Evolutionary conservation across 2,329 filamentous ascomycete genomes (phyloP), one percentile per base, ranked within the genome.

Genomic region (Xylariales sp.): DNA sequence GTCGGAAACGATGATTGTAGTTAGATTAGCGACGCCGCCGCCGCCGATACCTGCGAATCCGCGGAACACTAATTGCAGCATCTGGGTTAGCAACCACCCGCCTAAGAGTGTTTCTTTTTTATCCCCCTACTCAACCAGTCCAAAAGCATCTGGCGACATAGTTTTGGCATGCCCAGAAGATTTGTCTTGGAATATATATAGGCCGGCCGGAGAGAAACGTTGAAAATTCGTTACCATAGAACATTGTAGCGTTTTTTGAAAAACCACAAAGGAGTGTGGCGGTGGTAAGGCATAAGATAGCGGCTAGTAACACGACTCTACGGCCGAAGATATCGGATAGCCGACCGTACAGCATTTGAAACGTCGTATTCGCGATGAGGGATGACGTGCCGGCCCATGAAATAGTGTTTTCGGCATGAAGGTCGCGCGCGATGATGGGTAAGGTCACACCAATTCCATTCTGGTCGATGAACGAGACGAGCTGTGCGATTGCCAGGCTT

Each of bases 301-400:
- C 72, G 4, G 71, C 54, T 1, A 84, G 73, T 10, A 78, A 74
- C 1, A 80, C 69, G 50, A 73, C 79, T 50, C 82, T 79, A 2
- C 85, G 77, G 4, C 85, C 84, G 66, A 83, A 86, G 16, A 86
- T 79, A 62, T 85, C 80, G 4, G 81, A 79, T 0, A 83, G 65
- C 62, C 84, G 82, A 5, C 83, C 83, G 57, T 81, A 84, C 0
- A 84, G 63, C 0, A 83, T 83, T 62, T 83, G 82, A 50, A 84
- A 79, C 1, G 80, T 79, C 0, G 82, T 81, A 67, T 73, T 76
- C 30, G 69, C 69, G 55, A 76, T 69, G 12, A 74, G 59, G 12
- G 66, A 74, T 7, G 72, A 64, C 1, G 72, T 74, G 3, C 69
- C 69, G 9, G 71, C 64, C 72, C 72, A 74, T 6, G 69, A 58